Evolutionary conservation across 2,329 filamentous ascomycete species (phyloP), one percentile per base, ranked within the genome.

Genomic region (Aureobasidium pullulans): DNA sequence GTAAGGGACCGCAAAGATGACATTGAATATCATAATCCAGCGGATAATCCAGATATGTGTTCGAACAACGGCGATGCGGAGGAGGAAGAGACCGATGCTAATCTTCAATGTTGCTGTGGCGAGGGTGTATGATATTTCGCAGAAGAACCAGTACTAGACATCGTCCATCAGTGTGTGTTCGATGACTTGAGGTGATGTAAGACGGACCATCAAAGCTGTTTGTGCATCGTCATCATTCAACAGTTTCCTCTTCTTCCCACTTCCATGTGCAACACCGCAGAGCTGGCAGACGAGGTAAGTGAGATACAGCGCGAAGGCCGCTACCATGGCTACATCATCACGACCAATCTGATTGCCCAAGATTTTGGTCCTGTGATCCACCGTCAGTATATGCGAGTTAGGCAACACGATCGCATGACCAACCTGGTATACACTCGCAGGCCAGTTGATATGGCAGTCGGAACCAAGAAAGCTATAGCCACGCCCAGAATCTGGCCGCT

Each of bases 51-150:
- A 71, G 39, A 75, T 70, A 59, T 83, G 79, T n/a, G 71, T 61
- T 40, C 66, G 70, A 42, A 74, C 70, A 36, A 78, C 69, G 0
- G 79, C 78, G 19, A 84, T 73, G 52, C 80, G 77, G 13, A 82
- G 75, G 44, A 83, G 75, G 61, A 82, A 81, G n/a, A 81, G 70
- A 5, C 75, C 78, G 54, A 83, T 78, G 1, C 80, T 77, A 39
- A 81, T 72, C 61, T 81, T 81, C 47, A 80, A 73, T 11, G 77
- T 66, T 40, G 75, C 72, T 23, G 74, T 79, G 5, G 75, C 72
- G 58, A 79, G 67, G 7, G 78, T 75, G 66, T 83, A 84, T 62
- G 77, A 76, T n/a, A 79, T 69, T 64, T 83, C 80, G 63, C 79
- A 80, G n/a, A 83, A 73, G 71, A 78, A 83, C 79, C 79, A 83